phyloP scores from a whole-genome alignment of 2,329 filamentous ascomycete genomes.

The Metarhizium brunneum region DNA sequence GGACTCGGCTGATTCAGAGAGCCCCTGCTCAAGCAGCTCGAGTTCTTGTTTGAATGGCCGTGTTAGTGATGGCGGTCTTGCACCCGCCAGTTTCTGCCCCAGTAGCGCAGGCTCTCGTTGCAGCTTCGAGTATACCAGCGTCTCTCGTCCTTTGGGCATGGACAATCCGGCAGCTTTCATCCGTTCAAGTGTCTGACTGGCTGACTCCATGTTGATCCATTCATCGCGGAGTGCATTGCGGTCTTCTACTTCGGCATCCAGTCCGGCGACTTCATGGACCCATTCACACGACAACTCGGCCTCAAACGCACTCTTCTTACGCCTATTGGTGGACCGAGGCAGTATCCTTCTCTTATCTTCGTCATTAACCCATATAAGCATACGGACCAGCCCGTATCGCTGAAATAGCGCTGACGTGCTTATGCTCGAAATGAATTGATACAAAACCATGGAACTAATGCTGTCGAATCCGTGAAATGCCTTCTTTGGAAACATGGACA shows the following conservation, averaged over 20 bases:
- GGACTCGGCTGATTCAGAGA: slow-evolving; percentile 6
- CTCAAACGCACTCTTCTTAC: slow-evolving; percentile 49
- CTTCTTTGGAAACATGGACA: slow-evolving; percentile 45
- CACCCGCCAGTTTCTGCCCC: slow-evolving; percentile 20
- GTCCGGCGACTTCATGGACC: slow-evolving; percentile 47
- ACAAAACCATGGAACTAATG: slow-evolving; percentile 46
- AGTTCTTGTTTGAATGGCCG: slow-evolving; percentile 35
- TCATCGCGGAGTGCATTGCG: slow-evolving; percentile 32
- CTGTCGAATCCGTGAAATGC: slow-evolving; percentile 44
- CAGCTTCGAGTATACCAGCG: slow-evolving; percentile 15
- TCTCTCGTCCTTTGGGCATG: slow-evolving; percentile 37
- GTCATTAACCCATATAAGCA: slow-evolving; percentile 63
- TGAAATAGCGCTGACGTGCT: slow-evolving; percentile 55
- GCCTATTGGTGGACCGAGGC: slow-evolving; percentile 46
- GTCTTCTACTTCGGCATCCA: slow-evolving; percentile 20
- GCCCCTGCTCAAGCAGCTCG: slow-evolving; percentile 24
- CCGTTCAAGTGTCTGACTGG: slow-evolving; percentile 26
- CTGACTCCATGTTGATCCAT: slow-evolving; percentile 38
- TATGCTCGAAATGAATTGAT: slow-evolving; percentile 53
- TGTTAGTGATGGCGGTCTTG: slow-evolving; percentile 17
- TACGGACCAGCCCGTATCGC: slow-evolving; percentile 67
- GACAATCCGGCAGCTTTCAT: slow-evolving; percentile 35
- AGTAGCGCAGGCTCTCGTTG: slow-evolving; percentile 13
- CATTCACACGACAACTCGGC: slow-evolving; percentile 52
- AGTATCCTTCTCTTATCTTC: slow-evolving; percentile 50